Evolutionary conservation across 768 basidiomycete genomes (phyloP), one percentile per base, ranked within the genome.

Genomic region (Basidioascus undulatus): DNA sequence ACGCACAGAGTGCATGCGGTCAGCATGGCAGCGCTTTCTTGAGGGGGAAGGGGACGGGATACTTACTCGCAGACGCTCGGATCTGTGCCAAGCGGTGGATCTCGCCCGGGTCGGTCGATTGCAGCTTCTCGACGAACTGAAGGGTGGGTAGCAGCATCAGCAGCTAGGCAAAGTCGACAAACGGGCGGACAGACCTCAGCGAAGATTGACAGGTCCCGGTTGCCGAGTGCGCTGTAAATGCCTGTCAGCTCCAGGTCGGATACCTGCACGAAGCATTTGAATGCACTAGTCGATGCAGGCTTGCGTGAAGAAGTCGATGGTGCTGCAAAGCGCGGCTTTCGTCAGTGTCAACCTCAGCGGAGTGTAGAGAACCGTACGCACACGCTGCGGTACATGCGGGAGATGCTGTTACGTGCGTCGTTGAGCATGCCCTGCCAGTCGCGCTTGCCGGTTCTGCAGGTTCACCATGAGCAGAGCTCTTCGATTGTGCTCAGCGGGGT

Each of bases 301-400:
- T 60, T 98, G 92, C 43, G 70, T 74, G 59, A 94, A 98, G 77
- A 84, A 98, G 59, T 98, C 92, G 48, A 76, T 74, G 74, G 83
- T 75, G 50, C 80, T 76, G n/a, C 26, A 19, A 20, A 21, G 25
- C 31, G 30, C 26, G 25, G 32, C 30, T 31, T 44, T 15, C 6
- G 31, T 44, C 32, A 41, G 34, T 4, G 10, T 6, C 8, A 7
- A 9, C 13, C n/a, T 28, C 8, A 34, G 10, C 10, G 4, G 20
- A 24, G 16, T 4, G 25, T 8, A 34, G 31, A 13, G 9, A 39
- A 2, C 2, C 35, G 30, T 12, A 25, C 19, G 16, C 12, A n/a
- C 4, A 34, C 25, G 15, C 8, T 38, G 20, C 33, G 41, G 36
- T 55, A 57, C 47, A 63, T 55, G 66, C 83, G 72, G 24, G 84